These are phyloP conservation scores for Fusarium newnesense DNA, from an alignment of 2,329 filamentous ascomycete species.

Conservation along the genomic window DNA sequence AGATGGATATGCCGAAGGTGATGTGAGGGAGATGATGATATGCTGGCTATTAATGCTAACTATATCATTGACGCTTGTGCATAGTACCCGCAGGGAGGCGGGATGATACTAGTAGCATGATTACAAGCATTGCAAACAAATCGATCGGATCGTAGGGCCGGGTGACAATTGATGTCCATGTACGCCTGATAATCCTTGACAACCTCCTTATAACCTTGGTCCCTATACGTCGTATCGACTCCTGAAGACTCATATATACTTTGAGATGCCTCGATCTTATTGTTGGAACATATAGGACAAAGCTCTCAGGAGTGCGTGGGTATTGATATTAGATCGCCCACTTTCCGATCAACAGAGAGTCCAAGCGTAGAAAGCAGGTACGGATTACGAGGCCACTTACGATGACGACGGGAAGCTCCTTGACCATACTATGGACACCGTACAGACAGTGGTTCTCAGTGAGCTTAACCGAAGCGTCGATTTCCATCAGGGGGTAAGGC, in stretches of 20 bases:
- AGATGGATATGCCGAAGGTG: neutral
- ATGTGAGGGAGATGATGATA: neutral
- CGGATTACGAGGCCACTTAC: conserved; percentile 1
- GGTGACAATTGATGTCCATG: neutral
- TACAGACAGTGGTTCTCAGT: neutral
- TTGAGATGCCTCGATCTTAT: conserved; percentile 4
- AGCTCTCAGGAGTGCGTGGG: neutral
- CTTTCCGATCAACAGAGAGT: neutral
- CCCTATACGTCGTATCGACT: neutral
- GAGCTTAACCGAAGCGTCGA: neutral
- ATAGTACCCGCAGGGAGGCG: neutral
- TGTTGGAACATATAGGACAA: conserved; percentile 1
- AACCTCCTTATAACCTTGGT: neutral
- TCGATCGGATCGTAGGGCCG: conserved; percentile 3
- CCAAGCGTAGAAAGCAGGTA: neutral
- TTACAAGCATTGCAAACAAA: conserved; percentile 1
- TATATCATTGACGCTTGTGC: neutral
- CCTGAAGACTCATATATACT: neutral
- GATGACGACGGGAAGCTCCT: neutral
- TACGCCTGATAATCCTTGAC: neutral
- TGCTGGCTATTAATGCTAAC: neutral
- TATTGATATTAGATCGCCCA: neutral
- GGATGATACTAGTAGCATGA: neutral
- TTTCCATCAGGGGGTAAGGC: neutral
- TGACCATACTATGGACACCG: neutral